These are phyloP conservation scores for Leishmania arabica DNA, from an alignment of 208 protist genomes.

Conservation along the genomic window DNA sequence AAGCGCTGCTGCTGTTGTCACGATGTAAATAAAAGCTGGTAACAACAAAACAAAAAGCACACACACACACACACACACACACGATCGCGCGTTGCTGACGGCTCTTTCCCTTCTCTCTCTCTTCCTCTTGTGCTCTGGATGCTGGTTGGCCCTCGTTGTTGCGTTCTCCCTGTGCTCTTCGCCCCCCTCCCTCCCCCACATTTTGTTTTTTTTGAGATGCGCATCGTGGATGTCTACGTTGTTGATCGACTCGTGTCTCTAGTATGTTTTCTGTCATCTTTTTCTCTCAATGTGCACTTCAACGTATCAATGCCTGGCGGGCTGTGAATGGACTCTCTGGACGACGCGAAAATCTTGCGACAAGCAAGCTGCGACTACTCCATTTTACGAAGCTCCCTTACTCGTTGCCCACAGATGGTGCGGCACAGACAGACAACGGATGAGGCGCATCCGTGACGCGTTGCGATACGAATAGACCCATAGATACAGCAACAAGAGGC, in stretches of 20 bases:
- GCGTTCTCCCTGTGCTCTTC: background rate
- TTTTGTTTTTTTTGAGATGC: background rate
- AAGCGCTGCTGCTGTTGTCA: background rate
- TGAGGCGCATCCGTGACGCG: background rate
- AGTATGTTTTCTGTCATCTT: background rate
- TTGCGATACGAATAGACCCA: background rate
- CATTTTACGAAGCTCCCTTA: background rate
- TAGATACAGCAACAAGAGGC: background rate
- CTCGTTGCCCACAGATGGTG: background rate
- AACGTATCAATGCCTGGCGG: background rate
- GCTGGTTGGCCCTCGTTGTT: background rate
- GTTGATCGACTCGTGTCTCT: background rate
- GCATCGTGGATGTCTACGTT: background rate
- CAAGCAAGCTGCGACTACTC: background rate
- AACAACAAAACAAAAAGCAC: background rate
- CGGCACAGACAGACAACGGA: background rate
- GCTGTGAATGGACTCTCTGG: background rate
- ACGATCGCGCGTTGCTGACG: background rate
- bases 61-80: no score
- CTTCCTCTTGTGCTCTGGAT: background rate
- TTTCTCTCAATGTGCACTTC: background rate
- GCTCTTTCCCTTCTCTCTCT: background rate
- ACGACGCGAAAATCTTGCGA: background rate
- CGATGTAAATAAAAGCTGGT: background rate
- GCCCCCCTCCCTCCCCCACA: background rate